A percentile compares a stretch with the other conserved stretches of the same genome.
phyloP scores from a whole-genome alignment of 164 flowering plant genomes.

The Tetracentron sinense region DNA sequence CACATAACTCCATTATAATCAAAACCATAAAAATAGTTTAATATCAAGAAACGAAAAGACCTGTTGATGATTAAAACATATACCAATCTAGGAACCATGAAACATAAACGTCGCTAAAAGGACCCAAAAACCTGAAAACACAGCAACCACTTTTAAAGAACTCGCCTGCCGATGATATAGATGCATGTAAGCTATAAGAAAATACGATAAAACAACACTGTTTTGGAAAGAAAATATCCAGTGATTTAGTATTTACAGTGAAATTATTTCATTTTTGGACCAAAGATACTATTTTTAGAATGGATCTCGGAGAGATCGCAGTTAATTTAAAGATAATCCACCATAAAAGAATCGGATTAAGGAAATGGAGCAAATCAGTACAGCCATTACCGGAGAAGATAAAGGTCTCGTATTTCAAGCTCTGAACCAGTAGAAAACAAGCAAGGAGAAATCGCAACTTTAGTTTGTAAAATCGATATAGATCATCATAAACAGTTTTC shows the following conservation, averaged over 20 bases:
- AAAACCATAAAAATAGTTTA: no score
- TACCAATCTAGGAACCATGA: not conserved
- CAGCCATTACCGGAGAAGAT: not conserved
- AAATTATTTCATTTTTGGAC: not conserved
- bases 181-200: not conserved
- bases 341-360: not conserved
- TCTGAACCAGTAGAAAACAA: not conserved
- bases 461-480: not conserved
- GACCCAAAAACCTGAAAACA: not conserved
- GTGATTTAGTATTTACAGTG: not conserved
- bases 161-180: no score
- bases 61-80: not conserved
- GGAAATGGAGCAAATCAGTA: not conserved
- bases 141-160: no score
- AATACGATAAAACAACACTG: not conserved
- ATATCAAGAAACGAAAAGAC: no score
- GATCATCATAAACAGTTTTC: not conserved
- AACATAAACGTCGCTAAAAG: not conserved
- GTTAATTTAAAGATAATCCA: not conserved
- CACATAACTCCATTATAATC: not conserved
- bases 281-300: not conserved
- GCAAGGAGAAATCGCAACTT: not conserved
- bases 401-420: no score
- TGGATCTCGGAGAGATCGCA: not conserved
- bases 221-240: not conserved